phyloP scores from a whole-genome alignment of 345 rosid genomes.

The Acer negundo region DNA sequence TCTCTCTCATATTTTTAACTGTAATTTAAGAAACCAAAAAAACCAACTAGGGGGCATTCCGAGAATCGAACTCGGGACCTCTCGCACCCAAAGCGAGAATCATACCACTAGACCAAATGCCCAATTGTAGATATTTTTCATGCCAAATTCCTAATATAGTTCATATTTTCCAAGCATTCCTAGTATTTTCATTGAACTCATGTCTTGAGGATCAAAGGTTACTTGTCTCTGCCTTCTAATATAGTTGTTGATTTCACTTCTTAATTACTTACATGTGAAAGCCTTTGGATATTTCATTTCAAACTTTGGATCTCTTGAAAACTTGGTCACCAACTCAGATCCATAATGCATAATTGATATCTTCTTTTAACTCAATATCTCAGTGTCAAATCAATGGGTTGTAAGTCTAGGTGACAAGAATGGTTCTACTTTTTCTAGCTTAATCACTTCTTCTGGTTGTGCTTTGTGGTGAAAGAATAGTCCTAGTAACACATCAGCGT shows the following conservation, averaged over 20 bases:
- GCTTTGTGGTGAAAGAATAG: neutral
- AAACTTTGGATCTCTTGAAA: neutral
- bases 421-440: neutral
- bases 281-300: neutral
- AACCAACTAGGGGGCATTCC: slow-evolving; percentile 47
- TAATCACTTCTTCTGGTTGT: neutral
- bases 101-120: slow-evolving; percentile 89
- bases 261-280: neutral
- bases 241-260: neutral
- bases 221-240: neutral
- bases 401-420: neutral
- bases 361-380: too few species aligned
- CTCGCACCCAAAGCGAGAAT: slow-evolving; percentile 92
- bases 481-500: too few species aligned
- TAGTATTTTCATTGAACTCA: neutral
- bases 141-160: neutral
- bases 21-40: neutral
- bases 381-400: too few species aligned
- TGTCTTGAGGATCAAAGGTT: neutral
- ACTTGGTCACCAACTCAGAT: too few species aligned
- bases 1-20: neutral
- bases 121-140: slow-evolving; percentile 21
- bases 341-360: too few species aligned
- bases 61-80: slow-evolving; percentile 77
- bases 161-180: too few species aligned